Evolutionary conservation across 2,329 filamentous ascomycete species (phyloP), one percentile per base, ranked within the genome.

Genomic region (Fusarium phyllophilum): DNA sequence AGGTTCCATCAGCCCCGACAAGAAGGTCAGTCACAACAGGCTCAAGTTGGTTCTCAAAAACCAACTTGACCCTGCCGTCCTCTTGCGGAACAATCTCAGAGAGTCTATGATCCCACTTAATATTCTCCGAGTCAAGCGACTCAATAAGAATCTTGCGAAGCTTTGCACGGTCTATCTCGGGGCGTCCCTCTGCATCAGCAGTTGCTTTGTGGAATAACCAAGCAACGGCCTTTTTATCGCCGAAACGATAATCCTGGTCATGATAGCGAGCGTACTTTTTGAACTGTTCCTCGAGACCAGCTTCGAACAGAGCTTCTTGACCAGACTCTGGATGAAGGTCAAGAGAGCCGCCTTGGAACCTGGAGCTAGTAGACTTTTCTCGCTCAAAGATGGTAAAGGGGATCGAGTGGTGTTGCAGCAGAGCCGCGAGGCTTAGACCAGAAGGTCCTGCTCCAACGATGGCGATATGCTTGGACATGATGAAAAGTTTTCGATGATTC

Each of bases 81-180:
- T 34, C n/a, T 22, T 11, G 39, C 1, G 31, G 41, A 34, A 34
- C 8, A 17, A 29, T 48, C 2, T n/a, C 14, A 3, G 41, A 48
- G 0, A 58, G n/a, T 6, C n/a, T 2, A 22, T 58, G 41, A 10
- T 58, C 41, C 55, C 55, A 58, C 13, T 36, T 48, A 7, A 58
- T 58, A 13, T 48, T 48, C 9, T 46, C n/a, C 2, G n/a, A 10
- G n/a, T 58, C 31, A 3, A 58, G 38, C 1, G 39, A 36, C 29
- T 58, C 55, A 18, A 58, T 58, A 4, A 58, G 55, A 10, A 48
- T 58, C 55, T 58, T 58, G 14, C 55, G 55, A n/a, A 58, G 55
- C 18, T 34, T 34, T 4, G 39, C 55, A 0, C 55, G 41, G 41
- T 58, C 41, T 24, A 48, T 58, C 7, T 58, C 55, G 2, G 55